Evolutionary conservation across 441 rosid genomes (phyloP).

Genomic region (Sinapis alba): DNA sequence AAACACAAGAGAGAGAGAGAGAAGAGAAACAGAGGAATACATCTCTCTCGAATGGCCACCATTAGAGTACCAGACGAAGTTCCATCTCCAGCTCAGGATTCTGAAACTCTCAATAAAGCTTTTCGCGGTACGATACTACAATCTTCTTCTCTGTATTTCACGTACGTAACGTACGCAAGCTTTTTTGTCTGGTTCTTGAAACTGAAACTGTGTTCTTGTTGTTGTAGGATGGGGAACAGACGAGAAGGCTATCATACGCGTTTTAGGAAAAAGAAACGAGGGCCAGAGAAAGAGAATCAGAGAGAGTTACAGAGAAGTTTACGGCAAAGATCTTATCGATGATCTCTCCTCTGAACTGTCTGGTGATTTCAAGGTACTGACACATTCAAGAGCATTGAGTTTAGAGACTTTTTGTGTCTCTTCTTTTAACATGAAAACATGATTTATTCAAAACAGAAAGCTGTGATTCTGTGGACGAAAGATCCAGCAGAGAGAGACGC

Average conservation of each 20-base stretch:
- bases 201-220: neutral
- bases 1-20: neutral
- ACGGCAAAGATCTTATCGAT: slow-evolving; percentile 59
- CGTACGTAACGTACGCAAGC: neutral
- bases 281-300: slow-evolving; percentile 70
- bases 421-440: neutral
- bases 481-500: slow-evolving; percentile 95
- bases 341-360: slow-evolving; percentile 67
- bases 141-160: neutral
- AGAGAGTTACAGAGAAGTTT: slow-evolving; percentile 62
- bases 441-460: slow-evolving; percentile 54
- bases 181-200: neutral
- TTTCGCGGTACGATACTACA: slow-evolving; percentile 54
- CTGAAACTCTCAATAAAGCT: slow-evolving; percentile 59
- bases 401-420: neutral
- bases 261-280: slow-evolving; percentile 74
- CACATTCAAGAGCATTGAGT: neutral
- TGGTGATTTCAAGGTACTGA: slow-evolving; percentile 61
- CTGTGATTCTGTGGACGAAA: slow-evolving; percentile 65
- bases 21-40: slow-evolving; percentile 15
- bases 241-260: slow-evolving; percentile 59
- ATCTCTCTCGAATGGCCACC: slow-evolving; percentile 51
- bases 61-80: slow-evolving; percentile 61
- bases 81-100: slow-evolving; percentile 76
- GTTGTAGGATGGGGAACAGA: slow-evolving; percentile 72